Percentiles rank a stretch among this genome's conserved stretches.
phyloP scores from a whole-genome alignment of 192 early-diverging fungal species.

The Linnemannia elongata region DNA sequence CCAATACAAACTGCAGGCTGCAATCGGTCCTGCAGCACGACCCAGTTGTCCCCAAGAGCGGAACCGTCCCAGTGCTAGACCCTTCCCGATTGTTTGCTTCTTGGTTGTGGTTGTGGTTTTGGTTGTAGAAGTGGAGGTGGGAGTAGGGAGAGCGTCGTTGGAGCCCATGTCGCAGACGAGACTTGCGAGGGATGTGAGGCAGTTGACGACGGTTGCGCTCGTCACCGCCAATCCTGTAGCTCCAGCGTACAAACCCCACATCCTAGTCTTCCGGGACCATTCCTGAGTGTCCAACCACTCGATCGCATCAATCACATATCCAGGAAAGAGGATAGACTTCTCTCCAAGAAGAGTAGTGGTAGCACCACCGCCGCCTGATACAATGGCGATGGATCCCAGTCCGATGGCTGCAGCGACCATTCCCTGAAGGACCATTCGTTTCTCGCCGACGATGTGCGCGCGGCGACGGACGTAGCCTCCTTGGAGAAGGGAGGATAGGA shows the following conservation, averaged over 20 bases:
- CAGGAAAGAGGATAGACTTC: background rate
- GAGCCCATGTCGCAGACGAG: constrained; percentile 61
- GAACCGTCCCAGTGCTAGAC: constrained; percentile 87
- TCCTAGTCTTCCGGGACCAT: constrained; percentile 40
- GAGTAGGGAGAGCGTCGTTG: constrained; percentile 13
- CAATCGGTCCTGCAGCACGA: constrained; percentile 88
- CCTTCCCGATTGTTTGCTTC: constrained; percentile 61
- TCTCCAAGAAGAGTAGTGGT: constrained; percentile 24
- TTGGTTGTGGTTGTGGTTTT: background rate
- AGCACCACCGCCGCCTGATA: constrained; percentile 39
- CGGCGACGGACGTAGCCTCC: constrained; percentile 92
- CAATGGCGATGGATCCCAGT: constrained; percentile 68
- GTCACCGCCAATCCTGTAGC: constrained; percentile 91
- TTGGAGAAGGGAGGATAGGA: constrained; percentile 89
- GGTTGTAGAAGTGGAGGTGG: background rate
- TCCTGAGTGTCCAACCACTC: constrained; percentile 45
- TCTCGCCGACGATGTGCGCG: constrained; percentile 76
- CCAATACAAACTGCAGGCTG: constrained; percentile 92
- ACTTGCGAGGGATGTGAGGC: constrained; percentile 84
- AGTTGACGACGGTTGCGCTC: constrained; percentile 95
- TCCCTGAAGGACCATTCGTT: constrained; percentile 82
- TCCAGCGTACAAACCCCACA: constrained; percentile 73
- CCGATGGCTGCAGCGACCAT: constrained; percentile 78
- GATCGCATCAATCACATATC: background rate
- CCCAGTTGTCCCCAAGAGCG: constrained; percentile 93